A percentile compares a stretch with the other conserved stretches of the same genome.
Evolutionary conservation across 257 asterid genomes (phyloP).

Genomic region (Scutellaria galericulata): DNA sequence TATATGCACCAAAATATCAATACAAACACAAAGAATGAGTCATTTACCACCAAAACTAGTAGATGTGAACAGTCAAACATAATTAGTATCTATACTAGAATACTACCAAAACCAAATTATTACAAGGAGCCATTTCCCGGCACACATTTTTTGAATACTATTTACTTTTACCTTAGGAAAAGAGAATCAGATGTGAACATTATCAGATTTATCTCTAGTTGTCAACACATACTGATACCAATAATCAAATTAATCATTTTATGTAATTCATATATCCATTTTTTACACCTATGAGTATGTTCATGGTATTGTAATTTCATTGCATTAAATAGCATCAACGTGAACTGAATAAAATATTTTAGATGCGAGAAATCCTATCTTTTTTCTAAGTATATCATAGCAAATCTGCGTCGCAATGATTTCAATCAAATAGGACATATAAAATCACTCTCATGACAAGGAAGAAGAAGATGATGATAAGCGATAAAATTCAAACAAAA

Average conservation of each 20-base stretch:
- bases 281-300: background rate
- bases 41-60: background rate
- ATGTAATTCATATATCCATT: background rate
- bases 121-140: background rate
- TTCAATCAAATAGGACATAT: background rate
- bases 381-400: background rate
- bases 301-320: background rate
- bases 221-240: background rate
- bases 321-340: background rate
- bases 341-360: background rate
- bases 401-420: background rate
- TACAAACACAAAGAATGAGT: background rate
- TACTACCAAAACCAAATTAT: slow-evolving; percentile 7
- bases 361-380: background rate
- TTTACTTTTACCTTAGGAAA: background rate
- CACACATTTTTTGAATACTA: too few species aligned
- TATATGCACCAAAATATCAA: slow-evolving; percentile 23
- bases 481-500: background rate
- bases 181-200: background rate
- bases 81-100: background rate
- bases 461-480: slow-evolving; percentile 1
- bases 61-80: background rate
- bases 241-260: background rate
- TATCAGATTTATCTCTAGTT: background rate
- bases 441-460: background rate